Evolutionary conservation across 2,329 filamentous ascomycete species (phyloP).

Genomic region (Fusarium oligoseptatum): DNA sequence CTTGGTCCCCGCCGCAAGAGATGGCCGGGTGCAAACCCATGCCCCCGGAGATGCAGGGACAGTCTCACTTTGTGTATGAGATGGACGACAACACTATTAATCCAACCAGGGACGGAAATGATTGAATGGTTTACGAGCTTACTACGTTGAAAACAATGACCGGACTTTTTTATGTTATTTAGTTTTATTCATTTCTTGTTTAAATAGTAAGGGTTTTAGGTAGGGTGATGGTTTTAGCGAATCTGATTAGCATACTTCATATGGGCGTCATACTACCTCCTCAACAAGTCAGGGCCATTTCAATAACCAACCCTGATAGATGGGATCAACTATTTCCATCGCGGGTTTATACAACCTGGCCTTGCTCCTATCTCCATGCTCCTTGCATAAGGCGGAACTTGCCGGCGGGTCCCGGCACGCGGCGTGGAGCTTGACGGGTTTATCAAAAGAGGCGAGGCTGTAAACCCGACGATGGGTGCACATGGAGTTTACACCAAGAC

Average conservation of each 20-base stretch:
- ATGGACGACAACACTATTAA: constrained; percentile 13
- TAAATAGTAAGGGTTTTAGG: neutral
- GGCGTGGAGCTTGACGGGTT: constrained; percentile 4
- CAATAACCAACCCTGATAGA: neutral
- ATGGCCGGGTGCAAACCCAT: neutral
- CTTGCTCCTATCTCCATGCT: neutral
- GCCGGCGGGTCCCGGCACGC: neutral
- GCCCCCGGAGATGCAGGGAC: constrained; percentile 19
- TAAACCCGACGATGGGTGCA: constrained; percentile 3
- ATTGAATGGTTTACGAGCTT: neutral
- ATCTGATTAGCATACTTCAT: neutral
- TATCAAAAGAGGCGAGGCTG: neutral
- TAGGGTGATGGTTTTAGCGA: neutral
- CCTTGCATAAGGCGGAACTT: neutral
- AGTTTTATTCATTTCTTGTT: neutral
- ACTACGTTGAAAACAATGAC: neutral
- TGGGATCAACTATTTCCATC: neutral
- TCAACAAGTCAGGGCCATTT: neutral
- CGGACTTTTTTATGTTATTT: neutral
- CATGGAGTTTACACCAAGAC: neutral
- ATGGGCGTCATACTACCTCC: neutral
- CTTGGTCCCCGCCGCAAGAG: constrained; percentile 11
- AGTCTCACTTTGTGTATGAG: constrained; percentile 29
- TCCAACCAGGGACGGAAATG: neutral
- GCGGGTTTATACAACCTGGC: neutral